Base-by-base conservation (phyloP, 129 eudicot genomes). In the Saussurea involucrata region DNA sequence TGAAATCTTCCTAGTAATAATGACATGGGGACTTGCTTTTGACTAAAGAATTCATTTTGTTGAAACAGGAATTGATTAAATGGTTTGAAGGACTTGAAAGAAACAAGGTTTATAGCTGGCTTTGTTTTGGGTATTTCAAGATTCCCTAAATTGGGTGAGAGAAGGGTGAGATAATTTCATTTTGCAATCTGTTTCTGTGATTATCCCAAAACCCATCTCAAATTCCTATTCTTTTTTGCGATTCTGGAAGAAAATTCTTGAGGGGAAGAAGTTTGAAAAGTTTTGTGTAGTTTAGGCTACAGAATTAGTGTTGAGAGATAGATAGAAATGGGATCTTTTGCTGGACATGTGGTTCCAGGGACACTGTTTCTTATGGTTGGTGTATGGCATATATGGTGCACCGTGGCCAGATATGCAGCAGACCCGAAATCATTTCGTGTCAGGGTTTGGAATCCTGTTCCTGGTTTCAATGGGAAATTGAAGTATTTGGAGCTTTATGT, bases 311-410 rank as follows among this genome's bases (percentile, higher is more conserved):
- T 17, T 68, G 2, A 31, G 44, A 76, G 63, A 21, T 28, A 76
- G 69, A 36, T 66, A 85, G 10, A 80, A 24, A 92, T 95, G 97
- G 99, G 99, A 76, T 95, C 99, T 74, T 95, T 95, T 84, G 61
- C 70, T n/a, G 99, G 99, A 71, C 99, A 95, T 76, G 88, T 77
- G 58, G 80, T 95, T 81, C 99, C 99, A 21, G 99, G 99, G 73
- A 86, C 98, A 12, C 75, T 94, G 87, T 94, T 94, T 89, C 83
- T 94, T 73, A 27, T 88, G 58, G 93, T 94, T 78, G 98, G 97
- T 3, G 63, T 89, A 36, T 91, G 97, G 98, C 98, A 94, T 74
- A 83, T 89, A 75, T 94, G 97, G 98, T 76, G 90, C 77, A 64
- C 92, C 25, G 74, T 94, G 76, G 85, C 75, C 4, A 81, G 98